phyloP scores from a whole-genome alignment of 2,329 filamentous ascomycete species.

The Hymenoscyphus fructigenus region DNA sequence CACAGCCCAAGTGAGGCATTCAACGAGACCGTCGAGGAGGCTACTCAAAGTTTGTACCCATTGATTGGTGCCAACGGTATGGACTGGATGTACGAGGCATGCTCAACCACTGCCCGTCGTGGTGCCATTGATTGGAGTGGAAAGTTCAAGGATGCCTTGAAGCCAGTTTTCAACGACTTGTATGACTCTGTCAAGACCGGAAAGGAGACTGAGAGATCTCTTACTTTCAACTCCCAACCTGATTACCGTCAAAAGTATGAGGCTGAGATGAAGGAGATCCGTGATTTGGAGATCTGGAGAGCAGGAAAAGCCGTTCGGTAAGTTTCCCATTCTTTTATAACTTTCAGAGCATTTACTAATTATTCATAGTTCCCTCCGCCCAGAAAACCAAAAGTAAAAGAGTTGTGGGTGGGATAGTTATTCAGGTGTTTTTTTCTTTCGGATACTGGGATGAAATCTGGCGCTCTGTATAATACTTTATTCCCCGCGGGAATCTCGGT shows the following conservation, averaged over 20 bases:
- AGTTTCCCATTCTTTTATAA: slow-evolving; percentile 34
- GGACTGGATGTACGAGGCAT: slow-evolving; percentile 99
- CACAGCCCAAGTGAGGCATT: slow-evolving; percentile 98
- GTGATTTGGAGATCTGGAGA: slow-evolving; percentile 97
- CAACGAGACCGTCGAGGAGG: slow-evolving; percentile 99
- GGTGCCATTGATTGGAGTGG: slow-evolving; percentile 99
- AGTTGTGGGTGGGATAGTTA: slow-evolving; percentile 12
- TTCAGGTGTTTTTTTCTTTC: slow-evolving; percentile 23
- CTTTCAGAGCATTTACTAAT: slow-evolving; percentile 17
- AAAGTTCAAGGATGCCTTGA: slow-evolving; percentile 95
- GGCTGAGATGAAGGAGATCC: slow-evolving; percentile 98
- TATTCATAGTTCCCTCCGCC: slow-evolving; percentile 65
- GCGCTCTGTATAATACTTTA: slow-evolving; percentile 39
- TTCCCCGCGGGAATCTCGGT: slow-evolving; percentile 31
- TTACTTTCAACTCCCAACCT: slow-evolving; percentile 93
- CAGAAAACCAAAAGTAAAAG: slow-evolving; percentile 75
- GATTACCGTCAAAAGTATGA: slow-evolving; percentile 98
- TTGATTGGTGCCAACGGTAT: slow-evolving; percentile 97
- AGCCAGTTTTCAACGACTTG: slow-evolving; percentile 97
- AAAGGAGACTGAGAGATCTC: slow-evolving; percentile 90
- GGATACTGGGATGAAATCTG: slow-evolving; percentile 29
- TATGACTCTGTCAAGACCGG: slow-evolving; percentile 92
- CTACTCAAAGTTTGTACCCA: slow-evolving; percentile 96
- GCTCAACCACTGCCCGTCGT: slow-evolving; percentile 96
- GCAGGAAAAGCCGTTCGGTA: slow-evolving; percentile 95